Conservation (phyloP, 78 protist species). For the Trichosphaerium sp. region DNA sequence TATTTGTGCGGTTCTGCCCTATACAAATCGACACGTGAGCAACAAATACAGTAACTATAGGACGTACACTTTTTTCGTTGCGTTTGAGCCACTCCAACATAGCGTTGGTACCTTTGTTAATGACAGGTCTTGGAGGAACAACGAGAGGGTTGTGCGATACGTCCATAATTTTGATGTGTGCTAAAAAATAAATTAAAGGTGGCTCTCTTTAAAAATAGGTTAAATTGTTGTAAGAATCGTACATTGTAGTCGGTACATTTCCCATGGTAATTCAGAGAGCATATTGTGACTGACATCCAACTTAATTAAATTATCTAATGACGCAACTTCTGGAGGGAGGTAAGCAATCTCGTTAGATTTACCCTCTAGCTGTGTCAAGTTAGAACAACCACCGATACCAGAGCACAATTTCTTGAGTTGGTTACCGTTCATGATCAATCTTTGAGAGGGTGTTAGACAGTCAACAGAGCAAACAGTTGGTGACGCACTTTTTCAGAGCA, state of each 20-base stretch:
- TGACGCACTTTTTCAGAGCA: too few relatives aligned
- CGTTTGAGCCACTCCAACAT: slow-evolving; percentile 44
- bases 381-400: too few relatives aligned
- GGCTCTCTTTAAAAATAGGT: too few relatives aligned
- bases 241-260: slow-evolving; percentile 35
- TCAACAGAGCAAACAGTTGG: too few relatives aligned
- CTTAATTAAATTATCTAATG: slow-evolving; percentile 5
- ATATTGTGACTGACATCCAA: slow-evolving; percentile 47
- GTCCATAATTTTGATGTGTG: too few relatives aligned
- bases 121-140: slow-evolving; percentile 58
- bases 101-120: slow-evolving; percentile 43
- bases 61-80: slow-evolving; percentile 25
- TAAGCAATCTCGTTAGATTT: too few relatives aligned
- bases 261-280: slow-evolving; percentile 60
- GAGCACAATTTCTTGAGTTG: too few relatives aligned
- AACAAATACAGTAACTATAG: not conserved
- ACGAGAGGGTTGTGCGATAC: slow-evolving; percentile 57
- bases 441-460: too few relatives aligned
- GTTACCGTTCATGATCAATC: too few relatives aligned
- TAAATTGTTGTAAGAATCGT: not conserved
- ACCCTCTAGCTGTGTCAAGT: too few relatives aligned
- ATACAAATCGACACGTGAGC: not conserved
- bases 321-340: too few relatives aligned
- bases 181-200: too few relatives aligned
- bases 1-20: slow-evolving; percentile 43